These are phyloP conservation scores for Austroboletus niveus DNA, from an alignment of 1,284 basidiomycete genomes.

Conservation along the genomic window DNA sequence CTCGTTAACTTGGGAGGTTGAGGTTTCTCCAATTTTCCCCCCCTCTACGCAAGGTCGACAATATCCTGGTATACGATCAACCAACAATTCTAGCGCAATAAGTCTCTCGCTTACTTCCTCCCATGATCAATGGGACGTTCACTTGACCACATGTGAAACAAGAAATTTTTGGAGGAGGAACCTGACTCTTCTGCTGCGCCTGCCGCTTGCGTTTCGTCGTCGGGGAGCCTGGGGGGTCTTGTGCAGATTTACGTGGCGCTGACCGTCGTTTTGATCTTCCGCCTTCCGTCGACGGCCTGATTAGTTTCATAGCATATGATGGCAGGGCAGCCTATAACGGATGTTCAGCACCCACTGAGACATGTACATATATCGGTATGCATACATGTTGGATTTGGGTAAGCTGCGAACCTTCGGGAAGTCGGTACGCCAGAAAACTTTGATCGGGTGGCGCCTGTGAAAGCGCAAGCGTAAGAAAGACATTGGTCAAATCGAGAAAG, in stretches of 20 bases:
- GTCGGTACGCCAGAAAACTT: slow-evolving; percentile 54
- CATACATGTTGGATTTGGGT: slow-evolving; percentile 56
- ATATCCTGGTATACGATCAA: slow-evolving; percentile 41
- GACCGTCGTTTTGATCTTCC: slow-evolving; percentile 33
- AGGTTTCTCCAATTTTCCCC: slow-evolving; percentile 28
- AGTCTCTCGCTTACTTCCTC: slow-evolving; percentile 55
- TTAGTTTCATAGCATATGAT: slow-evolving; percentile 50
- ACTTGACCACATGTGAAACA: slow-evolving; percentile 59
- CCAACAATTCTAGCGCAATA: background rate
- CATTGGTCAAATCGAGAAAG: background rate
- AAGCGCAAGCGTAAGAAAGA: slow-evolving; percentile 1
- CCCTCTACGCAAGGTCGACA: slow-evolving; percentile 61
- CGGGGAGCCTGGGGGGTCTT: slow-evolving; percentile 21
- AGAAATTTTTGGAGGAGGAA: slow-evolving; percentile 42
- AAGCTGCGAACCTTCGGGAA: slow-evolving; percentile 54
- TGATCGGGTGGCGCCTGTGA: slow-evolving; percentile 40
- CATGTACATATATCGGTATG: background rate
- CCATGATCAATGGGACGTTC: slow-evolving; percentile 69
- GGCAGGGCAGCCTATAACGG: slow-evolving; percentile 44
- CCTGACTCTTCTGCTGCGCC: slow-evolving; percentile 22
- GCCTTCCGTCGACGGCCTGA: slow-evolving; percentile 41
- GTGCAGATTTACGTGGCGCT: slow-evolving; percentile 25
- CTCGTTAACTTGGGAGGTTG: slow-evolving; percentile 1
- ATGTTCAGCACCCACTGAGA: background rate
- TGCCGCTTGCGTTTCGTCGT: slow-evolving; percentile 32